Percentiles rank a stretch among this genome's conserved stretches.
Evolutionary conservation across 768 basidiomycete species (phyloP).

Genomic region (Boletus fagicola): DNA sequence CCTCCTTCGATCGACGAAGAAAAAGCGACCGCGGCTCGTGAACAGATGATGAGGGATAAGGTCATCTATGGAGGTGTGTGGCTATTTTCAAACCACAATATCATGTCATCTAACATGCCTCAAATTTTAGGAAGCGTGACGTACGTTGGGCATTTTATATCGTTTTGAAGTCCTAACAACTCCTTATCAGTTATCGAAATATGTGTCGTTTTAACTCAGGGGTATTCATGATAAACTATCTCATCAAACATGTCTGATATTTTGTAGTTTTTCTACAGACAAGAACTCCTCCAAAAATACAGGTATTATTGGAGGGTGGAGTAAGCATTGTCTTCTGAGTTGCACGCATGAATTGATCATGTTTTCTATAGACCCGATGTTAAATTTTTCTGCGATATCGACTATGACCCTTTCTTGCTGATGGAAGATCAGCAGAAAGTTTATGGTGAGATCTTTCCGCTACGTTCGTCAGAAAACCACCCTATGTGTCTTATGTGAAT

Average conservation of each 20-base stretch:
- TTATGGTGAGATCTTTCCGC: slow-evolving; percentile 53
- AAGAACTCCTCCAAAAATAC: slow-evolving; percentile 71
- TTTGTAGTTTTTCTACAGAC: slow-evolving; percentile 76
- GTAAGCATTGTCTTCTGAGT: slow-evolving; percentile 41
- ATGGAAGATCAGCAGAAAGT: slow-evolving; percentile 81
- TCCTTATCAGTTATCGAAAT: slow-evolving; percentile 66
- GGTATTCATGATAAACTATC: slow-evolving; percentile 36
- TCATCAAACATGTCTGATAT: neutral
- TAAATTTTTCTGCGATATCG: slow-evolving; percentile 77
- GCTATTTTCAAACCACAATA: slow-evolving; percentile 3
- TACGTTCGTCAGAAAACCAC: slow-evolving; percentile 8
- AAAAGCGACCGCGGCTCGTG: slow-evolving; percentile 53
- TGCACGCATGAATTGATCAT: slow-evolving; percentile 8
- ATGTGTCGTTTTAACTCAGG: slow-evolving; percentile 97
- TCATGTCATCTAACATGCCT: neutral
- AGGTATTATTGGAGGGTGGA: slow-evolving; percentile 92
- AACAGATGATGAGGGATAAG: slow-evolving; percentile 59
- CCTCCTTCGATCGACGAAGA: slow-evolving; percentile 76
- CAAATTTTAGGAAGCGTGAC: slow-evolving; percentile 60
- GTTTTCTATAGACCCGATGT: slow-evolving; percentile 58
- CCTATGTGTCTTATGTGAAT: slow-evolving; percentile 21
- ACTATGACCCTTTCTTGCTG: slow-evolving; percentile 75
- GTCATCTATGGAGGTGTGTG: slow-evolving; percentile 65
- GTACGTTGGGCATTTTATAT: slow-evolving; percentile 41
- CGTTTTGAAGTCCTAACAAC: slow-evolving; percentile 6